Evolutionary conservation across 306 rosid species (phyloP), one percentile per base, ranked within the genome.

Genomic region (Spatholobus suberectus): DNA sequence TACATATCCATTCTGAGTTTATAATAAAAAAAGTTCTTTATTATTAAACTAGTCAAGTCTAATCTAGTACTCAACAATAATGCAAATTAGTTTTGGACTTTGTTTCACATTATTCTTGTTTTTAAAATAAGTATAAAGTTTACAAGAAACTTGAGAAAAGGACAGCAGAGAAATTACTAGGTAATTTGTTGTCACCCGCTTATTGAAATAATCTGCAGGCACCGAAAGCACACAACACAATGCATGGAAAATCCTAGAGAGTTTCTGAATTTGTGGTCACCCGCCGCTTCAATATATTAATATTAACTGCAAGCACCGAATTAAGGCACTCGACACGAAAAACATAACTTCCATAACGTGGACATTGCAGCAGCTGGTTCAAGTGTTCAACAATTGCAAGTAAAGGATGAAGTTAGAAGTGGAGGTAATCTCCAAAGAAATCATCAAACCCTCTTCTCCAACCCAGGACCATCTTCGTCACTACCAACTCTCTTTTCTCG

Each of bases 401-500:
- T n/a, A 8, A 32, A 59, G 2, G 7, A 85, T 81, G 88, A 81
- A 81, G 59, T 1, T 77, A 7, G 68, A 77, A 71, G 77, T 81
- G 41, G 78, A 80, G 40, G 21, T 80, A 6, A 62, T 82, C 72
- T 89, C 89, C 12, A 81, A 75, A 44, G 70, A 89, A 70, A 77
- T 73, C 0, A 85, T 89, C 80, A 88, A 69, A 46, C 93, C 91
- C 1, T 79, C 86, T 14, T 85, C 89, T 76, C 84, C 89, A 70
- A 84, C 88, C 44, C 87, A 86, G 0, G 3, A 73, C 5, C 78
- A 89, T 65, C 89, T 86, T 46, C 76, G 73, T 27, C 85, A 41
- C 55, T 90, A 84, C 82, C 85, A 86, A 71, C 90, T 88, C 26
- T 90, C 91, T 8, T 85, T 92, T 47, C 88, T 87, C 14, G 92